Evolutionary conservation across 2,329 filamentous ascomycete genomes (phyloP).

Genomic region (Penicillium sp.): DNA sequence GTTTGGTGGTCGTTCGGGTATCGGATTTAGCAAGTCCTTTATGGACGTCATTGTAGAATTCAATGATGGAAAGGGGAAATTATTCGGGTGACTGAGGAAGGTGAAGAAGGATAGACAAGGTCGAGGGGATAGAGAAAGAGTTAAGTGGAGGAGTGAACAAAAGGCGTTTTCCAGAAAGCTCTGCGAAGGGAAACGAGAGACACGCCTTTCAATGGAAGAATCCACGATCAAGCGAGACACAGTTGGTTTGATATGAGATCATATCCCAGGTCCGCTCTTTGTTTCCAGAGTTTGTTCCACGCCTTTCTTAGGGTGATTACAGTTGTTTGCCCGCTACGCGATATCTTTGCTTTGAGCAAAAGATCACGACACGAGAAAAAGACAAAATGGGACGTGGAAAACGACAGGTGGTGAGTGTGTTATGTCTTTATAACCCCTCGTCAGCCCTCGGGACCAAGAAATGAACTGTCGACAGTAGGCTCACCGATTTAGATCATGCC

Average conservation of each 20-base stretch:
- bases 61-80: background rate
- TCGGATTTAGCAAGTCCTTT: conserved; percentile 65
- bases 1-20: conserved; percentile 36
- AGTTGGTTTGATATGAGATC: conserved; percentile 12
- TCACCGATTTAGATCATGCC: conserved; percentile 15
- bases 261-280: conserved; percentile 1
- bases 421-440: background rate
- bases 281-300: conserved; percentile 3
- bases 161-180: conserved; percentile 29
- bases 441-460: conserved; percentile 1
- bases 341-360: background rate
- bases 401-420: background rate
- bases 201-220: conserved; percentile 8
- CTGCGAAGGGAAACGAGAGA: background rate
- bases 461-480: background rate
- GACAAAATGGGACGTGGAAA: background rate
- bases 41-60: conserved; percentile 59
- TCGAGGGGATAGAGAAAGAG: conserved; percentile 1
- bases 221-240: conserved; percentile 20
- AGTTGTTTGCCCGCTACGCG: background rate
- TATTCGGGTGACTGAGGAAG: background rate
- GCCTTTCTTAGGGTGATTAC: conserved; percentile 5
- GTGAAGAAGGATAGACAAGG: conserved; percentile 6
- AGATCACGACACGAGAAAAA: background rate
- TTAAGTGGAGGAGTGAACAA: conserved; percentile 17